A percentile compares a stretch with the other conserved stretches of the same genome.
phyloP scores from a whole-genome alignment of 148 eudicot species.

The Rhododendron williamsianum region DNA sequence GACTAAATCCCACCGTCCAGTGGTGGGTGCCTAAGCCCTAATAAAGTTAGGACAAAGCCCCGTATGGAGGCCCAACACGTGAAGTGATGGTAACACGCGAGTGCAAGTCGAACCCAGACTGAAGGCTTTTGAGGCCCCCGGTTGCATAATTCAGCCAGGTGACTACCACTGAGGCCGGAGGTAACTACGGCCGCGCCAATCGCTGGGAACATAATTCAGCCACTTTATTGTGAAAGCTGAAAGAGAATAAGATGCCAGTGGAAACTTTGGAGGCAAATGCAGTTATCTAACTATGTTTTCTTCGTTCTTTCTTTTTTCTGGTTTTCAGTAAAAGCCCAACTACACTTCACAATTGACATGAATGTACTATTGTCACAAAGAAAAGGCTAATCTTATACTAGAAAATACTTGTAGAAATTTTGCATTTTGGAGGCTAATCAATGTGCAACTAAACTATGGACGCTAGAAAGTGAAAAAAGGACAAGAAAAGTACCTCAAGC shows the following conservation, averaged over 20 bases:
- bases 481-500: constrained; percentile 55
- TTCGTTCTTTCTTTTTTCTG: not conserved
- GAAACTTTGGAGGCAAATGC: not conserved
- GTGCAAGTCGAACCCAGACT: not conserved
- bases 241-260: not conserved
- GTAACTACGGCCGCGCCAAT: not conserved
- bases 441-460: not conserved
- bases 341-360: not conserved
- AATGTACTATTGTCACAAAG: not conserved
- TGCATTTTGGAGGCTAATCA: not conserved
- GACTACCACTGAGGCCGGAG: not conserved
- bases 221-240: not conserved
- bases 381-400: not conserved
- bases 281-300: not conserved
- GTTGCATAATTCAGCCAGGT: not conserved
- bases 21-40: too few species aligned
- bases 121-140: not conserved
- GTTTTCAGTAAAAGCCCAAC: not conserved
- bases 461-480: not conserved
- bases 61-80: not conserved
- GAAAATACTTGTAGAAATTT: not conserved
- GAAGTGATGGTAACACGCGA: not conserved
- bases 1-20: not conserved
- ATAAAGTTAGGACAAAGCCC: not conserved
- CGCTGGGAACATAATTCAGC: not conserved